Evolutionary conservation across 2,329 filamentous ascomycete species (phyloP), one percentile per base, ranked within the genome.

Genomic region (Coniochaeta sp.): DNA sequence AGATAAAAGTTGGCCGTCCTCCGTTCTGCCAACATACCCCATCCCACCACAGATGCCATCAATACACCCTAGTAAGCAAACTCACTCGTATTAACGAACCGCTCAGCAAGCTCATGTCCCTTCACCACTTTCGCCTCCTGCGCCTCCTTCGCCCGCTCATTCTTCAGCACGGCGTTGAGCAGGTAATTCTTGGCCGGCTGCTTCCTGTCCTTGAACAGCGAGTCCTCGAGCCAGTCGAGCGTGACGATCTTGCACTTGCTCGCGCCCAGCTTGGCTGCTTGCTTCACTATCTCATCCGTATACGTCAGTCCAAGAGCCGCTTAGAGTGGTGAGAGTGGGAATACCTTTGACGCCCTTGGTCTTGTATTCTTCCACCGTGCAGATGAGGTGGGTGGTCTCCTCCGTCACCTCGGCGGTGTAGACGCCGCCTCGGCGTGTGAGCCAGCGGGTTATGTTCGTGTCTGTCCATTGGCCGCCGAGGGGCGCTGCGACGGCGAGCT

Each of bases 351-450:
- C 60, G 6, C 63, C 60, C 27, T 56, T 66, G 18, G 72, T 66
- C 55, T 77, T 75, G 65, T 82, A 91, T 14, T 84, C 78, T 30
- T 82, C 75, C 48, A 77, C 71, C 0, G 81, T 82, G 51, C 82
- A 80, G 20, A 96, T 75, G 0, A 96, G 70, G 66, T 95, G 90
- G 0, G 90, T 95, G 9, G 86, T 80, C 0, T 71, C 60, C 0
- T 72, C 63, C 24, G 72, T 73, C 16, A 89, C 67, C 0, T 73
- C 68, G 1, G 71, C 63, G 0, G 71, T 67, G 62, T 83, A 86
- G 1, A 52, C 65, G 1, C 87, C 90, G 6, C 81, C 82, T 53
- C 86, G 81, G 4, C 72, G 62, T 4, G 71, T 70, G 9, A 89
- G 75, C 88, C 89, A 95, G 33, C 72, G 71, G 31, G 74, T 74